Evolutionary conservation across 2,329 filamentous ascomycete genomes (phyloP).

Genomic region (Talaromyces amestolkiae): DNA sequence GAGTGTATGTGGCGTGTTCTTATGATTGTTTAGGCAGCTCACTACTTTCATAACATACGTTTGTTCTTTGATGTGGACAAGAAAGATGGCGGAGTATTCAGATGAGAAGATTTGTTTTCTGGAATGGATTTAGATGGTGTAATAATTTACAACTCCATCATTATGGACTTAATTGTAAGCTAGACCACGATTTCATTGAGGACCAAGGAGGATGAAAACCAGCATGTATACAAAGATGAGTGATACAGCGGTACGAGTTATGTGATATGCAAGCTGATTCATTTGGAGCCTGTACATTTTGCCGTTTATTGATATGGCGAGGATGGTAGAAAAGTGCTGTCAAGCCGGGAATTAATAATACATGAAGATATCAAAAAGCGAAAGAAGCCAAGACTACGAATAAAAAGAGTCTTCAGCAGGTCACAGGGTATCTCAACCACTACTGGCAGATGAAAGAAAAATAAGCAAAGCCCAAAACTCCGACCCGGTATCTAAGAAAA

Average conservation of each 20-base stretch:
- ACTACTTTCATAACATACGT: slow-evolving; percentile 17
- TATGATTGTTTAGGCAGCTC: too few relatives aligned
- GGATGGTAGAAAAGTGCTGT: neutral
- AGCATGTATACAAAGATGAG: neutral
- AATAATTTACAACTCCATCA: neutral
- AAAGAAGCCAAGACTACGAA: neutral
- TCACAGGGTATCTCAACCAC: neutral
- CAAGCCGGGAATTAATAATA: neutral
- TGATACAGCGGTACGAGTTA: neutral
- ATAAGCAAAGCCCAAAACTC: neutral
- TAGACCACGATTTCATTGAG: neutral
- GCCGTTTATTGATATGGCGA: neutral
- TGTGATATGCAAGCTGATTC: neutral
- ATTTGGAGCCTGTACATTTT: neutral
- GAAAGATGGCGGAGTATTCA: neutral
- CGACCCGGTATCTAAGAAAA: neutral
- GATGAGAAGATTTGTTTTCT: neutral
- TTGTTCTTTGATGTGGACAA: neutral
- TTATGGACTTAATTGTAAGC: neutral
- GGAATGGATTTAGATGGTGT: neutral
- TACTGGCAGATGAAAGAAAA: neutral
- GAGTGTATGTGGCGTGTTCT: too few relatives aligned
- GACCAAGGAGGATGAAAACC: neutral
- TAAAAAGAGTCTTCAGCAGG: neutral
- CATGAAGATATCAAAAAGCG: neutral